Conservation (phyloP, 305 asterid species). For the Lippia alba region DNA sequence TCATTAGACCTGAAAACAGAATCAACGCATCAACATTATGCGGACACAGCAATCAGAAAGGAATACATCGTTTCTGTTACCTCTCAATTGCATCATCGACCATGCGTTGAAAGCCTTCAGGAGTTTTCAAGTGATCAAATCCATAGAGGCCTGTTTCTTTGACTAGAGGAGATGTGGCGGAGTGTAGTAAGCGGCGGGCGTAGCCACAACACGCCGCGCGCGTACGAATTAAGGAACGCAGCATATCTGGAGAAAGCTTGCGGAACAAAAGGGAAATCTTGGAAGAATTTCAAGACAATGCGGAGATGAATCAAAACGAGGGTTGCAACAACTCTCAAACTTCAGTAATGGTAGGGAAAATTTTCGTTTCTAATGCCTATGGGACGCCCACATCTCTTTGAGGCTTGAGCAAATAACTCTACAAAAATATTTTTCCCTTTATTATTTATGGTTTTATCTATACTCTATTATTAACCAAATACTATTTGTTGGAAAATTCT, state of each 20-base stretch:
- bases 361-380: too few relatives aligned
- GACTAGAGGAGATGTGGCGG: conserved; percentile 52
- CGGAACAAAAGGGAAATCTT: too few relatives aligned
- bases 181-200: conserved; percentile 52
- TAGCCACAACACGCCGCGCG: conserved; percentile 38
- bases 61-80: conserved; percentile 36
- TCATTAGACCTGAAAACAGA: conserved; percentile 76
- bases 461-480: too few relatives aligned
- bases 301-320: not conserved
- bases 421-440: too few relatives aligned
- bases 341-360: not conserved
- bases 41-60: conserved; percentile 8
- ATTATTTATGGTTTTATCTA: too few relatives aligned
- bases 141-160: conserved; percentile 86
- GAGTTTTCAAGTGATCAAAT: conserved; percentile 74
- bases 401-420: too few relatives aligned
- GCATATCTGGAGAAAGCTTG: conserved; percentile 42
- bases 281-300: too few relatives aligned
- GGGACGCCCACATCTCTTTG: too few relatives aligned
- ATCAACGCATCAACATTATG: conserved; percentile 16
- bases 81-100: conserved; percentile 92
- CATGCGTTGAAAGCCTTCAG: conserved; percentile 91
- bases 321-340: not conserved
- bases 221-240: conserved; percentile 58
- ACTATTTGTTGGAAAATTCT: too few relatives aligned